Evolutionary conservation across 805 yeast genomes (phyloP).

Genomic region (Yamadazyma scolyti): DNA sequence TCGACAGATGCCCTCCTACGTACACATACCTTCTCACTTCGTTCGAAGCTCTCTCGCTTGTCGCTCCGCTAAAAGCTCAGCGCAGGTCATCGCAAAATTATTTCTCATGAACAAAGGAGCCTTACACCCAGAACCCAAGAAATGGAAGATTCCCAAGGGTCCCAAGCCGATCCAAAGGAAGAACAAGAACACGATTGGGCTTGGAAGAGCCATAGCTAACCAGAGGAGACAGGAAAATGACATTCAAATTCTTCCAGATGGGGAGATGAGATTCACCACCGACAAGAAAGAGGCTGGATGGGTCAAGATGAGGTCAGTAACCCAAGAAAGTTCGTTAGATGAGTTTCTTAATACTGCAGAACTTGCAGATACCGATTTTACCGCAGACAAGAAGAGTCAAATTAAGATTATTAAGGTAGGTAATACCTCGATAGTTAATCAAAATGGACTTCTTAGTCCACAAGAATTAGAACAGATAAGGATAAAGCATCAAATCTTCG

Average conservation of each 20-base stretch:
- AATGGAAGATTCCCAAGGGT: conserved; percentile 87
- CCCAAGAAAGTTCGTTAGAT: conserved; percentile 90
- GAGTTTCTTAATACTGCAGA: conserved; percentile 95
- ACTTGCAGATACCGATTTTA: conserved; percentile 91
- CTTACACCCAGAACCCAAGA: conserved; percentile 51
- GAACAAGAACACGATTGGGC: conserved; percentile 78
- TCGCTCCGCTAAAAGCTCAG: too few species aligned
- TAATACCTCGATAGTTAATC: conserved; percentile 37
- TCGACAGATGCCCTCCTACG: background rate
- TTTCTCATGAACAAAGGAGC: conserved; percentile 37
- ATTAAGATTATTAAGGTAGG: conserved; percentile 82
- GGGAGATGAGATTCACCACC: conserved; percentile 86
- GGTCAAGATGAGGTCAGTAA: conserved; percentile 89
- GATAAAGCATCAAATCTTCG: conserved; percentile 63
- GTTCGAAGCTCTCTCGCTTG: too few species aligned
- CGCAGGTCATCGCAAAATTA: too few species aligned
- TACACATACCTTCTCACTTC: background rate
- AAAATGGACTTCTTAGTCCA: conserved; percentile 50
- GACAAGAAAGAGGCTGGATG: conserved; percentile 80
- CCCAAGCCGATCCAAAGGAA: conserved; percentile 86
- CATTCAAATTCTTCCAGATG: conserved; percentile 73
- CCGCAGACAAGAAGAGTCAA: conserved; percentile 82
- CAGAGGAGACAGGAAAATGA: conserved; percentile 67
- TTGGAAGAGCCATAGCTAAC: conserved; percentile 80
- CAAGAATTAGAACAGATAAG: conserved; percentile 64